Conservation (phyloP, 2,329 filamentous ascomycete species). For the Aureobasidium vineae region DNA sequence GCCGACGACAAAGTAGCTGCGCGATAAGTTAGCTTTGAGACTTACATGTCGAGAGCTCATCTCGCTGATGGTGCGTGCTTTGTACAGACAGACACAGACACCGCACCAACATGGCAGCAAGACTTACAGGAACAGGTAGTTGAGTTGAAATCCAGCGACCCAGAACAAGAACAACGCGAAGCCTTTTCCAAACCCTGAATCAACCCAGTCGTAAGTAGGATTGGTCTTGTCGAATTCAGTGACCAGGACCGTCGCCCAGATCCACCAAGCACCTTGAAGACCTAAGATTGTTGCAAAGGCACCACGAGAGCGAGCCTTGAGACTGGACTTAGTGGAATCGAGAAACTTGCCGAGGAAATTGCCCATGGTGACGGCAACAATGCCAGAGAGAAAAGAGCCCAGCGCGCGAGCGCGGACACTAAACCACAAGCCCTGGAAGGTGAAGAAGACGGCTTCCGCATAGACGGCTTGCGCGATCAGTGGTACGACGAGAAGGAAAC, state of each 20-base stretch:
- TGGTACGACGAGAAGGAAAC: conserved; percentile 63
- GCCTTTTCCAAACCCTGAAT: conserved; percentile 61
- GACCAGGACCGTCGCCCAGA: conserved; percentile 66
- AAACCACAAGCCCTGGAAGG: conserved; percentile 63
- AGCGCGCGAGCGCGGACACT: conserved; percentile 66
- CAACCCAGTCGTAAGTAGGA: conserved; percentile 66
- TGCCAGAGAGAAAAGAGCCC: conserved; percentile 67
- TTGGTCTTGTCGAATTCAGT: conserved; percentile 57
- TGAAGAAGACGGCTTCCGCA: conserved; percentile 69
- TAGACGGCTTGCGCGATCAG: conserved; percentile 71
- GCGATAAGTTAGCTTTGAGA: not conserved
- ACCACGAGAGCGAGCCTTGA: conserved; percentile 55
- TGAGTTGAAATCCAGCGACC: conserved; percentile 66
- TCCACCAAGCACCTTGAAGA: conserved; percentile 68
- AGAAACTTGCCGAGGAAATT: conserved; percentile 66
- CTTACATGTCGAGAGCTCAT: too few relatives aligned
- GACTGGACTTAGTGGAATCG: conserved; percentile 55
- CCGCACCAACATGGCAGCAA: not conserved
- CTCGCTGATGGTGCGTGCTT: too few relatives aligned
- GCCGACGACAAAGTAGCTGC: conserved; percentile 66
- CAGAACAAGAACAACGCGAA: conserved; percentile 69
- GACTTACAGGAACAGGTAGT: conserved; percentile 66
- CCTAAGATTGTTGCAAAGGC: conserved; percentile 56
- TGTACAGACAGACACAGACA: too few relatives aligned
- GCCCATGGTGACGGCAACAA: conserved; percentile 63